Base-by-base conservation (phyloP, 805 yeast species). In the Yamadazyma tumulicola region DNA sequence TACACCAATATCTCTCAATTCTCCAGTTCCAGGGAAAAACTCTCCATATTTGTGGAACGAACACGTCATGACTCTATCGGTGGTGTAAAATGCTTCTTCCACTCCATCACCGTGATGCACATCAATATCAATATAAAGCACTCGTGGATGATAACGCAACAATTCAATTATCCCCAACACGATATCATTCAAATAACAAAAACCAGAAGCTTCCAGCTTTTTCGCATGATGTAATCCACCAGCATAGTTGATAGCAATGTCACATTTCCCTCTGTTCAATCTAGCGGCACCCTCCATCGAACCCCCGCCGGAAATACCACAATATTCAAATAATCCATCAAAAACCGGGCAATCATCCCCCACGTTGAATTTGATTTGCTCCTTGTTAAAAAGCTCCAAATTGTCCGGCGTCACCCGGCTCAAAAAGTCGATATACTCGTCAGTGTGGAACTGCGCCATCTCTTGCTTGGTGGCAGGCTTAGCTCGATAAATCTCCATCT, bases 171-270 rank as follows among this genome's bases (percentile, higher is more conserved):
- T 87, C 16, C 95, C 89, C 34, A 91, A 68, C 1, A 88, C 97
- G 46, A 91, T 91, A 65, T 91, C 97, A 62, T 91, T 91, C 37
- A 88, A 79, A 52, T 91, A 91, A 64, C 98, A 91, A 59, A 91
- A 91, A 12, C 98, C 98, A 30, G 89, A 79, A 10, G 98, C 96
- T 59, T 89, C 97, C 25, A 80, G 74, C 61, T 91, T 91, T 54
- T 91, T 91, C n/a, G 97, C 97, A 64, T 91, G 98, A 59, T 91
- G 98, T 32, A 91, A 72, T 2, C 98, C 98, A 29, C 98, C 98
- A 17, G 96, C 87, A 81, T 94, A 91, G 62, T 91, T 91, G 43
- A 91, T 84, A 29, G 97, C 97, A 37, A 91, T 84, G 57, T 89
- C 97, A 58, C 94, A 85, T 66, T 81, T 83, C 8, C 93, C 95